phyloP scores from a whole-genome alignment of 2,329 filamentous ascomycete genomes.

The Amauroascus verrucosus region DNA sequence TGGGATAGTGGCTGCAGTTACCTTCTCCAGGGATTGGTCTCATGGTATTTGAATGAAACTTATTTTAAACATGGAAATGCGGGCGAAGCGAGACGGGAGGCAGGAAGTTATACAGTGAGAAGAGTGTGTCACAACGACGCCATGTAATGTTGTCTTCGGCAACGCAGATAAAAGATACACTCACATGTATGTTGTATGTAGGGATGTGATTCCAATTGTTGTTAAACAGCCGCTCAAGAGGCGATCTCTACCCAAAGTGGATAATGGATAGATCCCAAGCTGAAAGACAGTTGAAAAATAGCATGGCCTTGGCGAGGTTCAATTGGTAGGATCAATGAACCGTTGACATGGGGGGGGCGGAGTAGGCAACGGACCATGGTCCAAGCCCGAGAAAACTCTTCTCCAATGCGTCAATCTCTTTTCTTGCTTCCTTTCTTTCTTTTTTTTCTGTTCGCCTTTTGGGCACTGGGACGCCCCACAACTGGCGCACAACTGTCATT shows the following conservation, averaged over 20 bases:
- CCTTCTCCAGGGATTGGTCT: too few relatives aligned
- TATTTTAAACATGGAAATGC: background rate
- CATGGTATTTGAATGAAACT: background rate
- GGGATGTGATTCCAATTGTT: too few relatives aligned
- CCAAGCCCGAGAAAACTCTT: background rate
- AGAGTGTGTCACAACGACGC: background rate
- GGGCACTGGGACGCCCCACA: background rate
- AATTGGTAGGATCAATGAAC: background rate
- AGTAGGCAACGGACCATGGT: background rate
- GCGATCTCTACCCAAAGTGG: constrained; percentile 3
- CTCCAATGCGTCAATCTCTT: background rate
- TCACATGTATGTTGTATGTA: background rate
- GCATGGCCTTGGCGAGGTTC: background rate
- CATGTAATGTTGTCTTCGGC: background rate
- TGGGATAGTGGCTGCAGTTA: too few relatives aligned
- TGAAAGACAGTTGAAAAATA: background rate
- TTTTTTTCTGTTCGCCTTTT: background rate
- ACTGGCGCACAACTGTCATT: background rate
- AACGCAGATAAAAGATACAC: background rate
- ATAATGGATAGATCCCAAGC: background rate
- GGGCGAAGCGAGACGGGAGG: background rate
- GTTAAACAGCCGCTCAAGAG: background rate
- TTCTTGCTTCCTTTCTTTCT: background rate
- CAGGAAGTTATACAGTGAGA: background rate
- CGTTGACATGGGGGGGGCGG: background rate